Evolutionary conservation across 139 green algal species (phyloP), one percentile per base, ranked within the genome.

Genomic region (Helicosporidium sp.): DNA sequence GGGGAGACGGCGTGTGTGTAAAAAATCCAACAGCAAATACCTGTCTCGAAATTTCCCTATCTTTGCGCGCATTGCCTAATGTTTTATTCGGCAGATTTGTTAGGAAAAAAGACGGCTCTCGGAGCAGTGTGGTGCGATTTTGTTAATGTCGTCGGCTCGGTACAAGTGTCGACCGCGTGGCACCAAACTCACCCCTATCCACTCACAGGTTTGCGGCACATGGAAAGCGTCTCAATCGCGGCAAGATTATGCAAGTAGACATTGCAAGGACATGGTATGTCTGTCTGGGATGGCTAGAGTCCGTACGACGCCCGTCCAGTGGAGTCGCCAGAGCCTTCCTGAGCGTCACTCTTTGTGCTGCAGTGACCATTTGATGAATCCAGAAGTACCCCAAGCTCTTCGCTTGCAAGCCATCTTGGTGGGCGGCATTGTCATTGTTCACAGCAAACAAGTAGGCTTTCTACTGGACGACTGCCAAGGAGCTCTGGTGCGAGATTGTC

Each of bases 51-150:
- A 39, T n/a, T n/a, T n/a, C n/a, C n/a, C n/a, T n/a, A n/a, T n/a
- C n/a, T n/a, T n/a, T n/a, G n/a, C n/a, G n/a, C n/a, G n/a, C n/a
- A n/a, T n/a, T n/a, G n/a, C n/a, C 33, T 12, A 39, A 84, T 84
- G 75, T 84, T 84, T 28, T 84, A 82, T 33, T 75, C 62, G 6
- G 55, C 70, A 19, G 73, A 87, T 35, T 41, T 87, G 4, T 51
- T 87, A 3, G 62, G 67, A 15, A 70, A 54, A 22, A 76, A 75
- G 46, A 65, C 63, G 6, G 55, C 75, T 3, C 35, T 87, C 34
- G 77, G 75, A 2, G 67, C 70, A 10, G 63, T 87, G 12, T 85
- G 77, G 77, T 75, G 34, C 54, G 67, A 12, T 4, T 34, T 22
- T 53, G 34, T 34, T n/a, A n/a, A n/a, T n/a, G n/a, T n/a, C n/a